These are phyloP conservation scores for Acanthamoeba sp. DNA, from an alignment of 208 protist species.

Conservation along the genomic window DNA sequence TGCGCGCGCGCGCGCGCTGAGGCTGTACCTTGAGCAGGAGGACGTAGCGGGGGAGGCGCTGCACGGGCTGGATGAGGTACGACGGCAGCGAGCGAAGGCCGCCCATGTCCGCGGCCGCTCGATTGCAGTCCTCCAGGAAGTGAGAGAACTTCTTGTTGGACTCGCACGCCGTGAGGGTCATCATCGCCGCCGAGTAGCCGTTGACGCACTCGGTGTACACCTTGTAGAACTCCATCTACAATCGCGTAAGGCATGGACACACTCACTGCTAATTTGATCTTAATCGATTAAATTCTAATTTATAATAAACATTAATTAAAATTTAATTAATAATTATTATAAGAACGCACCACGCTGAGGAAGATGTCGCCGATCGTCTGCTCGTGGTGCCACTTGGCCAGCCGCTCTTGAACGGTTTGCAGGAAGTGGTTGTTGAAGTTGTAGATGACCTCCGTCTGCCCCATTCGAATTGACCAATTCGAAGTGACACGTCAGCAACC, in stretches of 20 bases:
- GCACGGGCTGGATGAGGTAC: constrained; percentile 8
- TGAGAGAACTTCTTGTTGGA: constrained; percentile 1
- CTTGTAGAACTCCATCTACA: constrained; percentile 57
- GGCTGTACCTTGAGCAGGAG: neutral
- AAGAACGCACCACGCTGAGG: constrained; percentile 49
- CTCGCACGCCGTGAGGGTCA: neutral
- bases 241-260: neutral
- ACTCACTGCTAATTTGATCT: too few species aligned
- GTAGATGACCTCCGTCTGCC: constrained; percentile 52
- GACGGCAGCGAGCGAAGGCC: constrained; percentile 1
- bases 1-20: too few species aligned
- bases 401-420: constrained; percentile 13
- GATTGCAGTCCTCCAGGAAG: constrained; percentile 26
- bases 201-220: constrained; percentile 41
- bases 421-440: constrained; percentile 64
- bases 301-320: too few species aligned
- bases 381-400: constrained; percentile 11
- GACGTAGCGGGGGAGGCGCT: constrained; percentile 16
- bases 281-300: too few species aligned
- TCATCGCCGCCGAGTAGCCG: constrained; percentile 1
- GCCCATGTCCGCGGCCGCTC: neutral
- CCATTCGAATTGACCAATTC: neutral
- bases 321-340: too few species aligned
- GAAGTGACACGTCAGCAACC: neutral
- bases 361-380: constrained; percentile 60